A percentile compares a stretch with the other conserved stretches of the same genome.
phyloP scores from a whole-genome alignment of 257 asterid genomes.

The Penstemon eatonii region DNA sequence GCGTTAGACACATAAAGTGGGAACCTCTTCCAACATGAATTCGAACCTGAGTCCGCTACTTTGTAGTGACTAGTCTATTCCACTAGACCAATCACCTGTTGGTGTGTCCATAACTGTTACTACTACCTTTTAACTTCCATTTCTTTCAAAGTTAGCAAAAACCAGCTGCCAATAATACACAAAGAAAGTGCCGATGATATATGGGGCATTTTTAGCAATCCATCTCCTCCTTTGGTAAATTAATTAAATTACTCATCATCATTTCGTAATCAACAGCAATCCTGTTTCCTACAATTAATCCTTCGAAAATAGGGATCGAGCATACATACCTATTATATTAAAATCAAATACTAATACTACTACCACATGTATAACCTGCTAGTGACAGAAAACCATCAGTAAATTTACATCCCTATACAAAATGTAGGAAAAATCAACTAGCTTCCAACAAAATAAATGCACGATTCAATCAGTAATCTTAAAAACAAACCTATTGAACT shows the following conservation, averaged over 20 bases:
- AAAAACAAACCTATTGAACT: neutral
- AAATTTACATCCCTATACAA: too few relatives aligned
- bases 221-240: neutral
- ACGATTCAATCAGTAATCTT: neutral
- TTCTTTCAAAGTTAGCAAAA: neutral
- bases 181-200: neutral
- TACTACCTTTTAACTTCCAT: slow-evolving; percentile 2
- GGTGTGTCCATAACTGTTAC: neutral
- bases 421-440: neutral
- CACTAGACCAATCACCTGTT: too few relatives aligned
- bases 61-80: too few relatives aligned
- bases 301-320: neutral
- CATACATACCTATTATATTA: neutral
- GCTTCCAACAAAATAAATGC: neutral
- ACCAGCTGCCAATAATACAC: neutral
- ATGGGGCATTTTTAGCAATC: neutral
- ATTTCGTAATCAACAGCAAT: neutral
- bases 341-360: neutral
- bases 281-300: neutral
- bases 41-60: too few relatives aligned
- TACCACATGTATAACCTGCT: neutral
- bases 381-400: neutral
- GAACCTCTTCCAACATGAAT: too few relatives aligned
- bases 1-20: too few relatives aligned
- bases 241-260: too few relatives aligned